Percentiles rank a stretch among this genome's conserved stretches.
These are phyloP conservation scores for Globisporangium paddicum DNA, from an alignment of 352 stramenopile genomes.

Conservation along the genomic window DNA sequence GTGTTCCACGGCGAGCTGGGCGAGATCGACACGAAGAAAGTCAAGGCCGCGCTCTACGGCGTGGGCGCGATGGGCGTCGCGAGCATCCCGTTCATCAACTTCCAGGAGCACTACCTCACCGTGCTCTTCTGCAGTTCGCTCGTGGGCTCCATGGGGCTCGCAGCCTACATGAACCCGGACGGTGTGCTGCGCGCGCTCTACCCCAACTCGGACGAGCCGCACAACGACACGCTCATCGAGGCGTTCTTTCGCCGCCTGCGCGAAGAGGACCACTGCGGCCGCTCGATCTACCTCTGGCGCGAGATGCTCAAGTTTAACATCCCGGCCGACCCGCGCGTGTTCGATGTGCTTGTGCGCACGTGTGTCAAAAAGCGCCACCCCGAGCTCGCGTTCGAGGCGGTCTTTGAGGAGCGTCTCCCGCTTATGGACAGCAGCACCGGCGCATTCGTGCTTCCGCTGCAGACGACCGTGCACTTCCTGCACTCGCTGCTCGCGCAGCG, in stretches of 20 bases:
- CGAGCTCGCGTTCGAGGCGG: constrained; percentile 62
- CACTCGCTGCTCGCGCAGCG: constrained; percentile 70
- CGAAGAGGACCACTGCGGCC: constrained; percentile 82
- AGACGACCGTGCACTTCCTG: constrained; percentile 57
- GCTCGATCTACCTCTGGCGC: constrained; percentile 83
- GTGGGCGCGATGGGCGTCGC: constrained; percentile 49
- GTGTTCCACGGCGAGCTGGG: constrained; percentile 79
- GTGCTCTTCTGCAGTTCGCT: constrained; percentile 71
- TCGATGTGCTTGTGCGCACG: constrained; percentile 76
- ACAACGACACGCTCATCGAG: constrained; percentile 60
- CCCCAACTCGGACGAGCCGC: constrained; percentile 69
- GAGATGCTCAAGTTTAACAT: constrained; percentile 78
- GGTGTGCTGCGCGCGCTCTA: constrained; percentile 77
- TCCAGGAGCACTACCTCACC: constrained; percentile 68
- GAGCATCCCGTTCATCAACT: constrained; percentile 68
- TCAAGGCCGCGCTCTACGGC: constrained; percentile 57
- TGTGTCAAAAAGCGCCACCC: constrained; percentile 84
- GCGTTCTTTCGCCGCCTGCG: constrained; percentile 78
- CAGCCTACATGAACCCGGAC: constrained; percentile 82
- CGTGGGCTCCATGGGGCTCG: constrained; percentile 75
- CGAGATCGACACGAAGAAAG: constrained; percentile 56
- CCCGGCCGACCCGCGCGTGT: constrained; percentile 60
- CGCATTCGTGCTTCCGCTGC: constrained; percentile 55
- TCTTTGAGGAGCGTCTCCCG: constrained; percentile 62
- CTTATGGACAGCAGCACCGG: constrained; percentile 46